phyloP scores from a whole-genome alignment of 305 asterid species.

The Solanum hybrid region DNA sequence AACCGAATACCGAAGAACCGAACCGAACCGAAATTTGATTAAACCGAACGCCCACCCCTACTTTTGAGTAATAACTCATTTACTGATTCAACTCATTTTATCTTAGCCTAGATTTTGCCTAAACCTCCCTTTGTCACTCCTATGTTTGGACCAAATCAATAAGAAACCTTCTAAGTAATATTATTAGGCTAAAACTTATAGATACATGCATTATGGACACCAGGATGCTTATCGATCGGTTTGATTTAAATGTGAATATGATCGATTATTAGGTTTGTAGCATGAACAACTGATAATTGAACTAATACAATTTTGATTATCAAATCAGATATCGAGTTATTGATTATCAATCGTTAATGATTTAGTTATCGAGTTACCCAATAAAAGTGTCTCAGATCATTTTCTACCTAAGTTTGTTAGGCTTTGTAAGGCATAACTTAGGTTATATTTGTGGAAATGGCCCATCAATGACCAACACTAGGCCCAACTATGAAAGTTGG shows the following conservation, averaged over 20 bases:
- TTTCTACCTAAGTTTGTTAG: neutral
- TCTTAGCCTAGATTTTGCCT: neutral
- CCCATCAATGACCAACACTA: neutral
- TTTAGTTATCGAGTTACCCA: neutral
- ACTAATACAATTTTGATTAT: too few species aligned
- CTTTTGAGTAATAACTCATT: neutral
- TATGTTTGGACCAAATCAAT: neutral
- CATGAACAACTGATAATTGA: too few species aligned
- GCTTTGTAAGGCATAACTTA: neutral
- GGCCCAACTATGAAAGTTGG: neutral
- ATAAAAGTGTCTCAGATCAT: neutral
- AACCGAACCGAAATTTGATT: too few species aligned
- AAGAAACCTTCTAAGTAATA: neutral
- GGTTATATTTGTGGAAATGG: neutral
- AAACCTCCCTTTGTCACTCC: neutral
- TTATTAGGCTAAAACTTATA: neutral
- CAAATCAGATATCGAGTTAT: too few species aligned
- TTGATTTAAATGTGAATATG: neutral
- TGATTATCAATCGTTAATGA: too few species aligned
- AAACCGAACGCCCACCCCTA: too few species aligned
- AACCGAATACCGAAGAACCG: too few species aligned
- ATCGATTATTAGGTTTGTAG: neutral
- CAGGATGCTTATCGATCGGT: accelerated
- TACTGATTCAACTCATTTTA: neutral
- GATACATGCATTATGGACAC: neutral